Base-by-base conservation (phyloP, 1,139 yeast species). In the Blastobotrys raffinosifermentans region DNA sequence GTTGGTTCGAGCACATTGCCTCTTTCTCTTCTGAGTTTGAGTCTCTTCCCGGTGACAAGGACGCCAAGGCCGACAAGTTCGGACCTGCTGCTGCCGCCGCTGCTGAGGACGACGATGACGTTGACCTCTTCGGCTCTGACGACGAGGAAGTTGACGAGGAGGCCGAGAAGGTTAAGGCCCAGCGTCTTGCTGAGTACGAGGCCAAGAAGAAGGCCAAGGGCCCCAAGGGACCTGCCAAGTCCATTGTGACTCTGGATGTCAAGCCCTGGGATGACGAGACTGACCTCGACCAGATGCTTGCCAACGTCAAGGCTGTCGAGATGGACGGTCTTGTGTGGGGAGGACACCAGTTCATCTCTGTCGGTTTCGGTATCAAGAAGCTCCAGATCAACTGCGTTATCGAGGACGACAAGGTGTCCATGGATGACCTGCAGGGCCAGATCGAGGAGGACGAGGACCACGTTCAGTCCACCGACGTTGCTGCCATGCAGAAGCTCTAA, bases 181-280 rank as follows among this genome's bases (percentile, higher is more conserved):
- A 89, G 77, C 87, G 98, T 81, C 72, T 91, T 61, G 96, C 96
- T 65, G 96, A 81, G 67, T 91, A 91, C 77, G 84, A 87, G 62
- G 95, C 94, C 60, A 87, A 84, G 81, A 91, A 91, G 82, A 95
- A 95, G 54, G 80, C 93, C 55, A 84, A 84, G 74, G 94, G 94
- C 66, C 86, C 97, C 61, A 86, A 86, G 78, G 86, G 96, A 61
- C 95, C 96, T 69, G 97, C 98, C 64, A 91, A 91, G 78, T 85
- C 97, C 49, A 74, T 87, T 56, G 95, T 91, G 61, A 91, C 98
- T 60, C 64, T 91, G 61, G 98, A 91, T 60, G 94, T 91, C 58
- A 91, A 91, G 82, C 97, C 96, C 72, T 91, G 98, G 98, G 98
- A 91, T 71, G 97, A 91, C 62, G 97, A 91, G 77, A 91, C 98